phyloP scores from a whole-genome alignment of 345 rosid species.

The Eucalyptus erythrocorys region DNA sequence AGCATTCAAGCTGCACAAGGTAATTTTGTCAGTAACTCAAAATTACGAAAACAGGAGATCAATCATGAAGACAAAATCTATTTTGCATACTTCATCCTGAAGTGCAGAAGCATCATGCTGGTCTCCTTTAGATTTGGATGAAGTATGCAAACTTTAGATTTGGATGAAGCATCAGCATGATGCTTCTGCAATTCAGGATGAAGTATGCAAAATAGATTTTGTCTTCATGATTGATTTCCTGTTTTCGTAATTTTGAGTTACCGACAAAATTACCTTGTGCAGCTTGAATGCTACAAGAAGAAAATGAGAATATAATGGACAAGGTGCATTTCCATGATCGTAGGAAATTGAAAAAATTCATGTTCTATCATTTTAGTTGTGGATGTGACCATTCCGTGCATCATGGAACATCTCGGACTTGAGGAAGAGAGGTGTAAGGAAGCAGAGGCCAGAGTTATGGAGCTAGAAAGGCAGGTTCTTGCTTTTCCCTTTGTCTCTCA shows the following conservation, averaged over 20 bases:
- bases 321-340: conserved; percentile 24
- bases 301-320: conserved; percentile 58
- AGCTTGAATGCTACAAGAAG: conserved; percentile 97
- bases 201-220: conserved; percentile 24
- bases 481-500: not conserved
- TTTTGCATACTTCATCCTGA: conserved; percentile 65
- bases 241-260: not conserved
- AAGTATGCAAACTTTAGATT: too few relatives aligned
- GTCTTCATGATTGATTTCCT: not conserved
- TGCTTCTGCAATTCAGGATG: conserved; percentile 93
- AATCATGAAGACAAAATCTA: not conserved
- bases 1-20: conserved; percentile 75
- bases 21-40: not conserved
- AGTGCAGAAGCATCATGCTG: conserved; percentile 86
- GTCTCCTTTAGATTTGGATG: conserved; percentile 32
- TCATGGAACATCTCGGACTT: conserved; percentile 54
- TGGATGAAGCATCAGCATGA: too few relatives aligned
- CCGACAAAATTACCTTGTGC: conserved; percentile 3
- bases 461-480: conserved; percentile 94
- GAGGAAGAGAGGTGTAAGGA: conserved; percentile 88
- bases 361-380: not conserved
- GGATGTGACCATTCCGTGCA: not conserved
- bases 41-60: not conserved
- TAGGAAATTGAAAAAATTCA: not conserved
- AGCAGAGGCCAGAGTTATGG: conserved; percentile 86